Percentiles rank a stretch among this genome's conserved stretches.
phyloP scores from a whole-genome alignment of 2,329 filamentous ascomycete species.

The Cladosporium cucumerinum region DNA sequence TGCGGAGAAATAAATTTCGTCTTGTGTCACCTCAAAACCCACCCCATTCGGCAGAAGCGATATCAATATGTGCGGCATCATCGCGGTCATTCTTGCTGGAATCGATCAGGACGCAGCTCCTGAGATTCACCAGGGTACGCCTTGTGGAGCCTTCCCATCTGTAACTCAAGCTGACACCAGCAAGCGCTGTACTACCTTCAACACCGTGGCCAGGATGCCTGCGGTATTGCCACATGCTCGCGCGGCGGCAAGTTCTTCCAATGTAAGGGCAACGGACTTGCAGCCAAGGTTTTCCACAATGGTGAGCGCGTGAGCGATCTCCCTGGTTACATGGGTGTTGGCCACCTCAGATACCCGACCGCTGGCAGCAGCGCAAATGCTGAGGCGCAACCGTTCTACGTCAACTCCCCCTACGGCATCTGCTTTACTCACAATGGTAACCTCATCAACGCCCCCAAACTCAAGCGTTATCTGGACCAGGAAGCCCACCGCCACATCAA shows the following conservation, averaged over 20 bases:
- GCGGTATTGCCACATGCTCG: slow-evolving; percentile 74
- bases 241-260: slow-evolving; percentile 78
- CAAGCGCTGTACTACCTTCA: slow-evolving; percentile 39
- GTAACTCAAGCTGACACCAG: slow-evolving; percentile 41
- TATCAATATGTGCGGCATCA: slow-evolving; percentile 50
- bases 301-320: slow-evolving; percentile 70
- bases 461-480: slow-evolving; percentile 69
- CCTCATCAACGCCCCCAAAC: slow-evolving; percentile 71
- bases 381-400: slow-evolving; percentile 90
- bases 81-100: slow-evolving; percentile 47
- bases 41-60: background rate
- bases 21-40: background rate
- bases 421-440: slow-evolving; percentile 84
- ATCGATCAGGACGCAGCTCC: slow-evolving; percentile 37
- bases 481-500: slow-evolving; percentile 85
- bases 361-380: slow-evolving; percentile 79
- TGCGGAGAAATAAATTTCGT: background rate
- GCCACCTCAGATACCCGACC: slow-evolving; percentile 85
- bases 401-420: slow-evolving; percentile 80
- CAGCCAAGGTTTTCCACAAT: slow-evolving; percentile 78
- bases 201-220: slow-evolving; percentile 80
- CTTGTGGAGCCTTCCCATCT: slow-evolving; percentile 19
- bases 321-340: slow-evolving; percentile 82
- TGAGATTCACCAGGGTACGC: slow-evolving; percentile 34
- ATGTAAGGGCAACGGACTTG: slow-evolving; percentile 88